Evolutionary conservation across 1,139 yeast species (phyloP), one percentile per base, ranked within the genome.

Genomic region (Kodamaea plutei): DNA sequence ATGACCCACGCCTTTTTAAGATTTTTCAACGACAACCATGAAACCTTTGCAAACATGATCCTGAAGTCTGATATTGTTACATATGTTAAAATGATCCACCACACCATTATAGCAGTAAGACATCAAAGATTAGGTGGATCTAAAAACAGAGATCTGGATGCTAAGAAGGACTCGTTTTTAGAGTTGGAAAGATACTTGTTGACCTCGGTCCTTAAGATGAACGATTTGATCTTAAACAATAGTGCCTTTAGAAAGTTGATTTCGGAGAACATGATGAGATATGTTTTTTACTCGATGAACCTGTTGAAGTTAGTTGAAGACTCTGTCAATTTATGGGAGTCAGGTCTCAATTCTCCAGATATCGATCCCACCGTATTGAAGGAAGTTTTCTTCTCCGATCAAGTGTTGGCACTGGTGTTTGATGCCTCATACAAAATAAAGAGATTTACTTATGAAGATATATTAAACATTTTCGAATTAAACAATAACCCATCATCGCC

Each of bases 331-430:
- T 48, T 61, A 33, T 68, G 74, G 74, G 74, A 68, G 46, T 43
- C 46, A 15, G 73, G 73, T 5, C 66, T 67, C 28, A 60, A 56
- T 38, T 59, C 59, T 38, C 49, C 51, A n/a, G 44, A 43, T 15
- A 61, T 62, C 15, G 26, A 23, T 3, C 23, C 23, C 9, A 15
- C 20, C n/a, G 15, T 9, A 7, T 35, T 57, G 19, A 9, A 21
- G 14, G 11, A 13, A 8, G 12, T 12, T 3, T 67, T 54, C 45
- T 44, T 53, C 33, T 36, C 65, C 46, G 84, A 78, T 39, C 64
- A 64, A 38, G 83, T 83, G 11, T 76, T 84, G 42, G 85, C 93
- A 18, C 75, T 80, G 7, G 73, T 84, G 21, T 67, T 85, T 48
- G 88, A 88, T 19, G 68, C 82, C 25, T 71, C 87, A 40, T 79